phyloP scores from a whole-genome alignment of 2,329 filamentous ascomycete genomes.

The Cryoendolithus antarcticus region DNA sequence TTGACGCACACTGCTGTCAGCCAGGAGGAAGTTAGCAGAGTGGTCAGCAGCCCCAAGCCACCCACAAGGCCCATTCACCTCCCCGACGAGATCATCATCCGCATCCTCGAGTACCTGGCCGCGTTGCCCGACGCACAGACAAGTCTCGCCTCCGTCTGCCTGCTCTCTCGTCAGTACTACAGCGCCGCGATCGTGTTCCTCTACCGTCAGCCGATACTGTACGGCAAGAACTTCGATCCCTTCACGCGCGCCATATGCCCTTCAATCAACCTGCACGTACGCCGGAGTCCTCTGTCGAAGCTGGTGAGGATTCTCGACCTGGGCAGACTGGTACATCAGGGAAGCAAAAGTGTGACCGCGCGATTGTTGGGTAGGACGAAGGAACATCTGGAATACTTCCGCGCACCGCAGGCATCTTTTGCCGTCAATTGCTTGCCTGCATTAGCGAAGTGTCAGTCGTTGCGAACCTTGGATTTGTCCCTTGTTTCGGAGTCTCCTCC shows the following conservation, averaged over 20 bases:
- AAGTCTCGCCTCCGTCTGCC: constrained; percentile 39
- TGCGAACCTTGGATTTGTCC: constrained; percentile 40
- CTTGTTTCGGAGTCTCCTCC: constrained; percentile 40
- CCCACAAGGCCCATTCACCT: constrained; percentile 26
- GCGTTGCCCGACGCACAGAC: constrained; percentile 28
- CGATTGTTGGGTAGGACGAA: constrained; percentile 44
- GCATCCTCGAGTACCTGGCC: constrained; percentile 36
- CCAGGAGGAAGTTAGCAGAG: too few species aligned
- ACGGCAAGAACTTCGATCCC: constrained; percentile 39
- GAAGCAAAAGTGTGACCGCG: constrained; percentile 44
- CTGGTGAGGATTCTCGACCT: constrained; percentile 43
- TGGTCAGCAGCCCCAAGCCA: too few species aligned
- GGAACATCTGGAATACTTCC: constrained; percentile 38
- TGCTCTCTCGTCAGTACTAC: constrained; percentile 46
- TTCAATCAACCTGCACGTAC: constrained; percentile 35
- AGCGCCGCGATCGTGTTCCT: constrained; percentile 37
- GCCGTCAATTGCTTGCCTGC: constrained; percentile 44
- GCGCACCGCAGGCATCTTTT: constrained; percentile 47
- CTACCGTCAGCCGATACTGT: constrained; percentile 40
- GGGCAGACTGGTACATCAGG: constrained; percentile 45
- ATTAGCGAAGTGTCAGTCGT: constrained; percentile 41
- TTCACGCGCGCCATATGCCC: constrained; percentile 46
- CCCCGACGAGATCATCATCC: constrained; percentile 42
- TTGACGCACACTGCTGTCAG: too few species aligned
- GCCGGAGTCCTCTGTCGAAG: constrained; percentile 35